Base-by-base conservation (phyloP, 2,329 filamentous ascomycete genomes). In the Alternaria infectoria region DNA sequence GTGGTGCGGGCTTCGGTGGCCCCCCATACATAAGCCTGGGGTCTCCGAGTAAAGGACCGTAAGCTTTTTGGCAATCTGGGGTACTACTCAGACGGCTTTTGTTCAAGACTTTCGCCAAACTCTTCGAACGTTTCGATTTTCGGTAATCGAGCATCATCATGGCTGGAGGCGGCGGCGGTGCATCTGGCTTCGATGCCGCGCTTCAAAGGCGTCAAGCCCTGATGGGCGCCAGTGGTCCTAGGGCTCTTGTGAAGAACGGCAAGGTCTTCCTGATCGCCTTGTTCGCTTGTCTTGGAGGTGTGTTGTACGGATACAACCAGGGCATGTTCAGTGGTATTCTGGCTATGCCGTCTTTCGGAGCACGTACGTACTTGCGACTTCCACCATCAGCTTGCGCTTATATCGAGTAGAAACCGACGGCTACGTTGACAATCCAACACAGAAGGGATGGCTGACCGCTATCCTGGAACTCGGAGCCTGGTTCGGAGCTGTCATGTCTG, bases 381-480 rank as follows among this genome's bases (percentile, higher is more conserved):
- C n/a, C 3, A 8, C 21, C 6, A 4, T 26, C 8, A 12, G 19
- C 32, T 36, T 30, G 32, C 52, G 25, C 43, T 62, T 11, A 62
- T 5, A 54, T 12, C 2, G 4, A 32, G 3, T 9, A 81, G 80
- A 84, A 44, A 85, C 85, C 78, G 79, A 81, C 55, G 64, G 72
- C 36, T 79, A 79, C 69, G 77, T 75, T 17, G 63, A 76, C 50
- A 73, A 81, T 30, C 57, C 75, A 12, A 82, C 80, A 4, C 80
- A 82, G 61, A 80, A 83, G 61, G 83, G 83, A 30, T 84, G 82
- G 83, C 75, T 85, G 19, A 82, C 82, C 1, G 84, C 90, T 3
- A 92, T 93, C 67, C 86, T 93, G 25, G 90, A 93, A 74, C 86
- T 93, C 2, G 91, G 91, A 56, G 91, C 91, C 46, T 93, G 91